Conservation (phyloP, 2,329 filamentous ascomycete genomes). For the Herpotrichia juniperi region DNA sequence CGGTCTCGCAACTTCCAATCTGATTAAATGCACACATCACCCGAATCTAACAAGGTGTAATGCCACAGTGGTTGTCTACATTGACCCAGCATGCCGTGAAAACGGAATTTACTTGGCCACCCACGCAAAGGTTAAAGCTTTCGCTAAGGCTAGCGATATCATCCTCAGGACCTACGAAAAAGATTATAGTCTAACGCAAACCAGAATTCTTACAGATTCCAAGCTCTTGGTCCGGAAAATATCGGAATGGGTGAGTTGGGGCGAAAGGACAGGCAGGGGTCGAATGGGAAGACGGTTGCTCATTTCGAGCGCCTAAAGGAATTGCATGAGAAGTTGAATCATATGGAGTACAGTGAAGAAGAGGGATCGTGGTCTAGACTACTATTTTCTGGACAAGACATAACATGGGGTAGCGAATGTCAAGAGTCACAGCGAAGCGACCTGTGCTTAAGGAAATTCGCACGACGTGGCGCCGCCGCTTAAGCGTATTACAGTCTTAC, state of each 20-base stretch:
- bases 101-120: background rate
- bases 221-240: background rate
- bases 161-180: background rate
- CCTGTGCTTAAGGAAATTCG: no score
- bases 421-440: no score
- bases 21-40: background rate
- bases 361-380: background rate
- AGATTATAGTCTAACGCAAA: background rate
- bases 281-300: background rate
- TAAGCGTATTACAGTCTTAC: no score
- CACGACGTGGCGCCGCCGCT: no score
- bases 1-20: background rate
- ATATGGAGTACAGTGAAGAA: background rate
- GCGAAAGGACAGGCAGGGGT: background rate
- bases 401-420: no score
- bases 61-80: background rate
- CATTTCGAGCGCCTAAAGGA: background rate
- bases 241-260: background rate
- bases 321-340: background rate
- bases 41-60: background rate
- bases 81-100: background rate
- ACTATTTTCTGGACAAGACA: no score
- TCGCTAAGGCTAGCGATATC: background rate
- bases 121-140: background rate
- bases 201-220: background rate